Percentiles rank a stretch among this genome's conserved stretches.
Evolutionary conservation across 1,284 basidiomycete genomes (phyloP).

Genomic region (Trichosporon coremiiforme): DNA sequence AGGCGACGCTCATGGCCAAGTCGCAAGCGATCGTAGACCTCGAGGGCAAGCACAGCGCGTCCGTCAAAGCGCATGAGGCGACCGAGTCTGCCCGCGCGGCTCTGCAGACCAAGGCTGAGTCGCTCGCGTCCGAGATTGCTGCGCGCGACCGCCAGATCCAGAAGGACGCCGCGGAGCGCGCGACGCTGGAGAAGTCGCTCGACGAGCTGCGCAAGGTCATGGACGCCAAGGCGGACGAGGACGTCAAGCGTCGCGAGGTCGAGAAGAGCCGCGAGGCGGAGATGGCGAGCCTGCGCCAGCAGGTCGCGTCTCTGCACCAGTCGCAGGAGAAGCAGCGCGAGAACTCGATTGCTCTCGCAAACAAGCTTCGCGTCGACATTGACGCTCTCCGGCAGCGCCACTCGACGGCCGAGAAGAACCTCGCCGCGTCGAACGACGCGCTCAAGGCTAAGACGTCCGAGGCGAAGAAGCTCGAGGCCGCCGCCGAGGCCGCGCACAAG

Average conservation of each 20-base stretch:
- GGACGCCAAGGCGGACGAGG: conserved; percentile 82
- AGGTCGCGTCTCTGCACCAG: conserved; percentile 58
- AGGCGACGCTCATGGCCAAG: conserved; percentile 74
- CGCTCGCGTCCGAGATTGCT: conserved; percentile 67
- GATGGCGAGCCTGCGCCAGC: conserved; percentile 70
- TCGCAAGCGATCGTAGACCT: conserved; percentile 71
- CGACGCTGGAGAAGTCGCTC: conserved; percentile 75
- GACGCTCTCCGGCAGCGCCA: conserved; percentile 61
- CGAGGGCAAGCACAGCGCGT: conserved; percentile 63
- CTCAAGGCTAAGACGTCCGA: conserved; percentile 61
- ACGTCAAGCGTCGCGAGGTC: conserved; percentile 76
- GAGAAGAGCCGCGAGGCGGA: conserved; percentile 88
- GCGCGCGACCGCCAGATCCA: conserved; percentile 67
- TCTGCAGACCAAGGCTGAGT: conserved; percentile 70
- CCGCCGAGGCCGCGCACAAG: conserved; percentile 69
- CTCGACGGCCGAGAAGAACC: conserved; percentile 57
- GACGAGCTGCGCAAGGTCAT: conserved; percentile 81
- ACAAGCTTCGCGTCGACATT: conserved; percentile 55
- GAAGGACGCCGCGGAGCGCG: conserved; percentile 61
- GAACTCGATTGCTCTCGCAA: conserved; percentile 41
- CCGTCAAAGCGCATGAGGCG: conserved; percentile 49
- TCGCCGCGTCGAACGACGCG: conserved; percentile 63
- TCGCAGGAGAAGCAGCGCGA: conserved; percentile 46
- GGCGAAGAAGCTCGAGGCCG: conserved; percentile 61
- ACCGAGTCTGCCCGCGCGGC: conserved; percentile 61